Evolutionary conservation across 208 protist genomes (phyloP).

Genomic region (Crithidia thermophila): DNA sequence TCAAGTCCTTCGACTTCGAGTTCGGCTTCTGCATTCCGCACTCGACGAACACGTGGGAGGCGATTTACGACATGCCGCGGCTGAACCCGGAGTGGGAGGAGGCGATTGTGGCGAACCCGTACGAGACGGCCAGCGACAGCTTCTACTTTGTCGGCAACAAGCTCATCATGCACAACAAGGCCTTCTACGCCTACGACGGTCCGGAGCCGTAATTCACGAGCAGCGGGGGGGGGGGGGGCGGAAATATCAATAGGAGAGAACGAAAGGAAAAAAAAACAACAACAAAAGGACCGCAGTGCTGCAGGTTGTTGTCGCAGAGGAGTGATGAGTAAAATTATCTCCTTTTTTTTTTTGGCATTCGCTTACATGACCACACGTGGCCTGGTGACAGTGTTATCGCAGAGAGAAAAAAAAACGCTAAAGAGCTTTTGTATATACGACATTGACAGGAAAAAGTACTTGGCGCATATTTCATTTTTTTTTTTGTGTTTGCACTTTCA

Average conservation of each 20-base stretch:
- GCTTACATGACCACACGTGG: too few relatives aligned
- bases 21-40: conserved; percentile 98
- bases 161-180: conserved; percentile 97
- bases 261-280: background rate
- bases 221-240: background rate
- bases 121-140: conserved; percentile 93
- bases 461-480: too few relatives aligned
- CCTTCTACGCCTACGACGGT: conserved; percentile 82
- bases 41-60: conserved; percentile 95
- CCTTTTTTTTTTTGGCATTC: conserved; percentile 1
- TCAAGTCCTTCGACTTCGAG: conserved; percentile 96
- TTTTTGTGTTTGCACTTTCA: too few relatives aligned
- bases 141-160: conserved; percentile 96
- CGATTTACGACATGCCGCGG: conserved; percentile 94
- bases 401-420: too few relatives aligned
- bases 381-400: too few relatives aligned
- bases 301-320: background rate
- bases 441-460: too few relatives aligned
- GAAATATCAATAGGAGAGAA: background rate
- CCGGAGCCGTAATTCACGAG: conserved; percentile 26
- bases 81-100: conserved; percentile 84
- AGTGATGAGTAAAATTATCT: conserved; percentile 6
- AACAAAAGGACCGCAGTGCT: background rate
- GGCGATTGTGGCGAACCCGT: conserved; percentile 89
- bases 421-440: too few relatives aligned